Evolutionary conservation across 2,329 filamentous ascomycete genomes (phyloP).

Genomic region (Fusarium odoratissimum): DNA sequence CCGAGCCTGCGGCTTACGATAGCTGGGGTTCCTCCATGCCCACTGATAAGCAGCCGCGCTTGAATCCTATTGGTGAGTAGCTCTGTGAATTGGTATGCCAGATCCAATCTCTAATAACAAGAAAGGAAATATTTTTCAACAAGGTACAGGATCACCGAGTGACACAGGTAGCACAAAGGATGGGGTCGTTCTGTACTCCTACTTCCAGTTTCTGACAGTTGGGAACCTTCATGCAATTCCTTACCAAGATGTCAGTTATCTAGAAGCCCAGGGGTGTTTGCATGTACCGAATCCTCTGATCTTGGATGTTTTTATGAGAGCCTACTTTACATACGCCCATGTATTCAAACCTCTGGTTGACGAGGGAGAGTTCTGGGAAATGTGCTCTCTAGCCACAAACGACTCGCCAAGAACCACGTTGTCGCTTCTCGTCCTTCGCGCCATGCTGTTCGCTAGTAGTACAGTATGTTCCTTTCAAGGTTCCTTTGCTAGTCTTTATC

Average conservation of each 20-base stretch:
- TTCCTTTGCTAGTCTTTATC: accelerated
- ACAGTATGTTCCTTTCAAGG: neutral
- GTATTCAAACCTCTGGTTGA: neutral
- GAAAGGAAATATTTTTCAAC: too few relatives aligned
- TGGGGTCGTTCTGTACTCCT: neutral
- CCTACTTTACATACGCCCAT: neutral
- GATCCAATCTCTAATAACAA: too few relatives aligned
- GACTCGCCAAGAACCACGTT: accelerated
- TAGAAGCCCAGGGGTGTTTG: neutral
- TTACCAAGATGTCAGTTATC: neutral
- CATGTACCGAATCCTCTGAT: neutral
- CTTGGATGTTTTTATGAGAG: neutral
- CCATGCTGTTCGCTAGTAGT: neutral
- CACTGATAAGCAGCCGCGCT: neutral
- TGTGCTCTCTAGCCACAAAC: neutral
- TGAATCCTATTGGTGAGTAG: neutral
- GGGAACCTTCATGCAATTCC: slow-evolving; percentile 2
- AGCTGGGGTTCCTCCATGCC: neutral
- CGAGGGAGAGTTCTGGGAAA: slow-evolving; percentile 2
- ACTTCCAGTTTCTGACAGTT: neutral
- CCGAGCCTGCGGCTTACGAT: neutral
- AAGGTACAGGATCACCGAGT: too few relatives aligned
- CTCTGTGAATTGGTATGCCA: too few relatives aligned
- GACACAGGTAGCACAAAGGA: too few relatives aligned
- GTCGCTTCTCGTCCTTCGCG: neutral